Evolutionary conservation across 2,329 filamentous ascomycete species (phyloP).

Genomic region (Lachnellula subtilissima): DNA sequence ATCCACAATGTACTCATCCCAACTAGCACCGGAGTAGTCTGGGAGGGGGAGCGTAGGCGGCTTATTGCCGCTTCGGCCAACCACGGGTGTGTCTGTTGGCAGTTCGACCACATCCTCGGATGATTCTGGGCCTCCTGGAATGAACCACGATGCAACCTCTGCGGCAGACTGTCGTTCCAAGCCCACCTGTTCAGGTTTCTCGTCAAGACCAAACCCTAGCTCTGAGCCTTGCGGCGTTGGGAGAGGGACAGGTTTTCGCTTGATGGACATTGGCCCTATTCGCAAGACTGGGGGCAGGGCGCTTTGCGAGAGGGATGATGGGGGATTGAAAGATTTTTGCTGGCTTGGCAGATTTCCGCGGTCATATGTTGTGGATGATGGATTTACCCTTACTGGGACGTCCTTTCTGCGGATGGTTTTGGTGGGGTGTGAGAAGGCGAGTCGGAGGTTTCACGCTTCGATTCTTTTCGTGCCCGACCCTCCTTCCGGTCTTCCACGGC

Average conservation of each 20-base stretch:
- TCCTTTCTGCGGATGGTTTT: too few species aligned
- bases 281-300: not conserved
- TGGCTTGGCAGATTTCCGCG: not conserved
- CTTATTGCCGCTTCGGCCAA: too few species aligned
- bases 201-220: not conserved
- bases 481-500: too few species aligned
- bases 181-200: not conserved
- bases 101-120: too few species aligned
- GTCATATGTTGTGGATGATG: not conserved
- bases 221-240: not conserved
- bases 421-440: too few species aligned
- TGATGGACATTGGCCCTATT: not conserved
- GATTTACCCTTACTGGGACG: not conserved
- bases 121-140: not conserved
- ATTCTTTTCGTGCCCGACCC: too few species aligned
- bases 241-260: not conserved
- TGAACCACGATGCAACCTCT: not conserved
- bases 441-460: too few species aligned
- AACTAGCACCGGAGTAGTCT: not conserved
- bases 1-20: too few species aligned
- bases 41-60: not conserved
- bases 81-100: too few species aligned
- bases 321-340: not conserved
- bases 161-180: not conserved
- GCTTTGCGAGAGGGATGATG: not conserved